Evolutionary conservation across 2,329 filamentous ascomycete genomes (phyloP).

Genomic region (Cucurbitaria berberidis): DNA sequence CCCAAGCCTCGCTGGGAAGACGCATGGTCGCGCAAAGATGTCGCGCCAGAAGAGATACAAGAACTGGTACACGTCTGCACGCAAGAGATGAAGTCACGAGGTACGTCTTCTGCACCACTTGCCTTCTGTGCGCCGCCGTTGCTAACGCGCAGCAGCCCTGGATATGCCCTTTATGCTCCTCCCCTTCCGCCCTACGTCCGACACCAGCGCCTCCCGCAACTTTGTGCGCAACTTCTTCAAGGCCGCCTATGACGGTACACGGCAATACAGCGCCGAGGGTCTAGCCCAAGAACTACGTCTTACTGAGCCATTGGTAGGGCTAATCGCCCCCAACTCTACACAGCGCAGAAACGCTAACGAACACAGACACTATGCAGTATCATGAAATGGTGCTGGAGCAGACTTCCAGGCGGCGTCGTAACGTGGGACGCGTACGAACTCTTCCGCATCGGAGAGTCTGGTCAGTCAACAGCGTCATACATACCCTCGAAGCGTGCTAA

Average conservation of each 20-base stretch:
- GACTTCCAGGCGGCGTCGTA: slow-evolving; percentile 87
- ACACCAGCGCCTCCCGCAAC: slow-evolving; percentile 87
- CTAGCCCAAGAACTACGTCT: slow-evolving; percentile 87
- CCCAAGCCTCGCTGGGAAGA: slow-evolving; percentile 84
- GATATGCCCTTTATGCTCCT: slow-evolving; percentile 91
- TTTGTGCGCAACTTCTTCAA: slow-evolving; percentile 95
- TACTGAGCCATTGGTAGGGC: slow-evolving; percentile 86
- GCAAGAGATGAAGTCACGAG: slow-evolving; percentile 90
- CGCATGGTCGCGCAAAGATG: slow-evolving; percentile 79
- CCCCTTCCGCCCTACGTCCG: slow-evolving; percentile 90
- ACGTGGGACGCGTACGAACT: slow-evolving; percentile 97
- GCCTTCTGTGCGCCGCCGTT: neutral
- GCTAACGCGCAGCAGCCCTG: slow-evolving; percentile 65
- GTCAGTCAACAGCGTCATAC: slow-evolving; percentile 57
- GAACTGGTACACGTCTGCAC: slow-evolving; percentile 86
- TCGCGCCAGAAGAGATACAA: slow-evolving; percentile 89
- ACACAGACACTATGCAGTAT: slow-evolving; percentile 86
- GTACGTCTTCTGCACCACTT: slow-evolving; percentile 58
- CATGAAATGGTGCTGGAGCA: slow-evolving; percentile 98
- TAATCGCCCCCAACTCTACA: neutral
- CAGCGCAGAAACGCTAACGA: slow-evolving; percentile 19
- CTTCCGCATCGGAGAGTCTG: slow-evolving; percentile 92
- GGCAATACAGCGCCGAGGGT: slow-evolving; percentile 67
- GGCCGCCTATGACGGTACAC: slow-evolving; percentile 64
- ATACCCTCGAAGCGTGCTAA: slow-evolving; percentile 22